Base-by-base conservation (phyloP, 768 basidiomycete genomes). In the Mycena haematopus region DNA sequence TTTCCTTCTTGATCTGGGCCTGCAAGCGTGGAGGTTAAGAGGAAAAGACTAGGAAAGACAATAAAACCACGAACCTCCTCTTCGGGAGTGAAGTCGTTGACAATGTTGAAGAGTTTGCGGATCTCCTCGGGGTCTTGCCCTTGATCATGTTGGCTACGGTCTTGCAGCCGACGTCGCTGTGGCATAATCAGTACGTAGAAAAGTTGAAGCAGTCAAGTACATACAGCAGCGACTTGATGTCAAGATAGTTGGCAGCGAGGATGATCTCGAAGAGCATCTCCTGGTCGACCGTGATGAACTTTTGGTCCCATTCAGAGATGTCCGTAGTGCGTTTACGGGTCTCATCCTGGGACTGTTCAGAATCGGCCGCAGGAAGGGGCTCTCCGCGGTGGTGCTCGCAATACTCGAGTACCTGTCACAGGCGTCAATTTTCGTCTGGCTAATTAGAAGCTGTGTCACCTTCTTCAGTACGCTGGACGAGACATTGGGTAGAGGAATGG, bases 81-180 rank as follows among this genome's bases (percentile, higher is more conserved):
- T 74, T 99, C 97, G 21, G 96, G 95, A 5, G 97, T 99, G 74
- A 99, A 99, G 78, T 98, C 97, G 75, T 95, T 95, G 33, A 93
- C 92, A 67, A 96, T 95, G 85, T 97, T 96, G 82, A 95, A 98
- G 56, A 99, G 86, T 73, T 98, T 98, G 61, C 96, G 90, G 69
- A 99, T 99, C 80, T 99, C 97, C 76, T 99, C 97, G 24, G 97
- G 4, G 96, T 96, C 86, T 99, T 99, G 35, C 97, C 97, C 82
- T 99, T 99, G 86, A 99, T 99, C 97, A 99, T 99, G 84, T 99
- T 99, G 15, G 97, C 97, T 6, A 97, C 96, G 4, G 95, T 97
- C 84, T 97, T 96, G 86, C 96, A 97, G 1, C 96, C 96, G 62
- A 97, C 94, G 72, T 97, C 96, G 68, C 95, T 96, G 68, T 51